Percentiles rank a stretch among this genome's conserved stretches.
These are phyloP conservation scores for Aspergillus texensis DNA, from an alignment of 2,329 filamentous ascomycete species.

Conservation along the genomic window DNA sequence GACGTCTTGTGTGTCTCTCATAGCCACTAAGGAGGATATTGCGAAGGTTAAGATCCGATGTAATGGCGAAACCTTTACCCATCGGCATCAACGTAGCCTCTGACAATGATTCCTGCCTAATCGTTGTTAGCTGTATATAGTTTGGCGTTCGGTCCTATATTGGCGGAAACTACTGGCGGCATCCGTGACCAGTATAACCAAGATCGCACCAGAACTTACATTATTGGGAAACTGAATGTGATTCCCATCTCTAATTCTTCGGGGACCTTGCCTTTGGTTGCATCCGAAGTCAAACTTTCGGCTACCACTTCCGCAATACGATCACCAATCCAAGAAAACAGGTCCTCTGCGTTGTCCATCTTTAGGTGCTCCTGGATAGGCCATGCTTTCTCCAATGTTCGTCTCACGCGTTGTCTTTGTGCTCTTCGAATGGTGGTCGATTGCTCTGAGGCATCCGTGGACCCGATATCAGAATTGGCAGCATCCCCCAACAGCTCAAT, in stretches of 20 bases:
- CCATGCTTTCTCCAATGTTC: conserved; percentile 55
- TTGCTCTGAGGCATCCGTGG: conserved; percentile 37
- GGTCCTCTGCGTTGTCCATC: conserved; percentile 69
- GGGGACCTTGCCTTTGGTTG: conserved; percentile 42
- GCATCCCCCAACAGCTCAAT: conserved; percentile 55
- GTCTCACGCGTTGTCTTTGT: conserved; percentile 49
- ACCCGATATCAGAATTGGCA: conserved; percentile 37
- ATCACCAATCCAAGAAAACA: conserved; percentile 80
- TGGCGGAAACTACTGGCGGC: not conserved
- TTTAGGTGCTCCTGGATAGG: conserved; percentile 59
- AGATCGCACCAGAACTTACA: conserved; percentile 36
- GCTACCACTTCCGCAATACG: conserved; percentile 74
- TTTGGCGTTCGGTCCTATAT: not conserved
- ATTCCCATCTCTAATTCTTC: conserved; percentile 53
- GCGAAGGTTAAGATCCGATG: conserved; percentile 57
- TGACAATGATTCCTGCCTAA: conserved; percentile 54
- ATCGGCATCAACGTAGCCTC: conserved; percentile 60
- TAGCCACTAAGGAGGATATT: conserved; percentile 59
- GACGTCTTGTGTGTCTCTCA: conserved; percentile 51
- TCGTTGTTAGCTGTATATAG: conserved; percentile 18
- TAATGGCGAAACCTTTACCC: conserved; percentile 62
- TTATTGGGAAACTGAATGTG: conserved; percentile 54
- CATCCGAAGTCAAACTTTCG: conserved; percentile 49
- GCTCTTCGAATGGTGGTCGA: conserved; percentile 51
- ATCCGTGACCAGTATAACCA: not conserved